Evolutionary conservation across 1,284 basidiomycete genomes (phyloP).

Genomic region (Cutaneotrichosporon spelunceum): DNA sequence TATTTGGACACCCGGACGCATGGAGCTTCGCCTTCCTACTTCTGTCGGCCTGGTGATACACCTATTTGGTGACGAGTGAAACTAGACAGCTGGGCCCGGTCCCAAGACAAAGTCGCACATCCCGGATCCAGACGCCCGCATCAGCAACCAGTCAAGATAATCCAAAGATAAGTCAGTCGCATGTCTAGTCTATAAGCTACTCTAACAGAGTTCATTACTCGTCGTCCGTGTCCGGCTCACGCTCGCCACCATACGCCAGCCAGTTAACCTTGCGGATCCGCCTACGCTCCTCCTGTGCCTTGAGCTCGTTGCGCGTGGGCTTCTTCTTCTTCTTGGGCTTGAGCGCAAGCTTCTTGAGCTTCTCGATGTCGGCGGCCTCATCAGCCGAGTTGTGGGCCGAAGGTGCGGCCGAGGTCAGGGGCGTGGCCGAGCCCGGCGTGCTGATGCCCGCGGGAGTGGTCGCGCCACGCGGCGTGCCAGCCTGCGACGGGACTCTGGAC

Average conservation of each 20-base stretch:
- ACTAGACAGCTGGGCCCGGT: too few species aligned
- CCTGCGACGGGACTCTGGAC: slow-evolving; percentile 43
- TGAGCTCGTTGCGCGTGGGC: slow-evolving; percentile 80
- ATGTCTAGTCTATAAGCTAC: slow-evolving; percentile 5
- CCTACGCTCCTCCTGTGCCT: slow-evolving; percentile 79
- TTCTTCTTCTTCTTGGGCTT: slow-evolving; percentile 78
- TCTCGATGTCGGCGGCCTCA: slow-evolving; percentile 51
- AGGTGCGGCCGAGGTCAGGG: slow-evolving; percentile 41
- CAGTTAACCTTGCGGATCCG: slow-evolving; percentile 75
- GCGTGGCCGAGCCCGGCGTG: slow-evolving; percentile 35
- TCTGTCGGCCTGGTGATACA: too few species aligned
- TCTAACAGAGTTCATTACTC: slow-evolving; percentile 22
- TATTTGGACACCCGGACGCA: too few species aligned
- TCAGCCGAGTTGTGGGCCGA: slow-evolving; percentile 32
- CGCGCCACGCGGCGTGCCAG: slow-evolving; percentile 48
- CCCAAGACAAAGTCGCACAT: too few species aligned
- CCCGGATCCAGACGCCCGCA: too few species aligned
- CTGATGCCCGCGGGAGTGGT: slow-evolving; percentile 47
- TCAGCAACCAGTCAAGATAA: too few species aligned
- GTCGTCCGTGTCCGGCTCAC: slow-evolving; percentile 43
- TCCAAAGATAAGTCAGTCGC: background rate
- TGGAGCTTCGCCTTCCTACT: too few species aligned
- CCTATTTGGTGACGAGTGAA: too few species aligned
- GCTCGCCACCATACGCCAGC: slow-evolving; percentile 70
- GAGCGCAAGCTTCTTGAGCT: slow-evolving; percentile 42